These are phyloP conservation scores for Aspergillus pseudoterreus DNA, from an alignment of 2,329 filamentous ascomycete genomes.

Conservation along the genomic window DNA sequence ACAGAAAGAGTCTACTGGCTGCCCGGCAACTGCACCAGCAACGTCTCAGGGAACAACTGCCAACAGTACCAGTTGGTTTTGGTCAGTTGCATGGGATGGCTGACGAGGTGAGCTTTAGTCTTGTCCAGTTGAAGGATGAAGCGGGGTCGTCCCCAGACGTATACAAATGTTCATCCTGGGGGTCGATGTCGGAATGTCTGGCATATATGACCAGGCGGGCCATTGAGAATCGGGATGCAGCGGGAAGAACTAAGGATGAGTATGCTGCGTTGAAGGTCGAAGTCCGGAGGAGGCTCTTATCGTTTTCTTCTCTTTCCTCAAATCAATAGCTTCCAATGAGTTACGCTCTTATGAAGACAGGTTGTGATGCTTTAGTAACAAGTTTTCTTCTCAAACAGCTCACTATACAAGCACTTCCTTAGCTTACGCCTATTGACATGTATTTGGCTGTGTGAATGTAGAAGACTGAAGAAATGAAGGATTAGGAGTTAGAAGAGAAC, in stretches of 20 bases:
- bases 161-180: constrained; percentile 58
- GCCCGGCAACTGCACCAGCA: constrained; percentile 49
- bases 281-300: constrained; percentile 6
- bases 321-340: neutral
- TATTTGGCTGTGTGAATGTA: too few relatives aligned
- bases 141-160: constrained; percentile 39
- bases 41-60: constrained; percentile 38
- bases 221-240: constrained; percentile 59
- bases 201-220: constrained; percentile 63
- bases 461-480: too few relatives aligned
- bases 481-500: too few relatives aligned
- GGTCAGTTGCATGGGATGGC: constrained; percentile 61
- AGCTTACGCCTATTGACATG: too few relatives aligned
- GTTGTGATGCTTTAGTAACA: neutral
- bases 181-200: constrained; percentile 67
- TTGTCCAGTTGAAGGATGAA: constrained; percentile 43
- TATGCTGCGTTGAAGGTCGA: constrained; percentile 27
- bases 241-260: constrained; percentile 48
- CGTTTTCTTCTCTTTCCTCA: neutral
- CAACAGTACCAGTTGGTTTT: constrained; percentile 50
- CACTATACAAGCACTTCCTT: too few relatives aligned
- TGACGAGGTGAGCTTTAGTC: constrained; percentile 55
- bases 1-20: constrained; percentile 63
- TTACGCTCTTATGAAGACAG: neutral
- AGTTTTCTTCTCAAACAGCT: too few relatives aligned